Conservation (phyloP, 306 rosid species). For the Fragaria vesca region DNA sequence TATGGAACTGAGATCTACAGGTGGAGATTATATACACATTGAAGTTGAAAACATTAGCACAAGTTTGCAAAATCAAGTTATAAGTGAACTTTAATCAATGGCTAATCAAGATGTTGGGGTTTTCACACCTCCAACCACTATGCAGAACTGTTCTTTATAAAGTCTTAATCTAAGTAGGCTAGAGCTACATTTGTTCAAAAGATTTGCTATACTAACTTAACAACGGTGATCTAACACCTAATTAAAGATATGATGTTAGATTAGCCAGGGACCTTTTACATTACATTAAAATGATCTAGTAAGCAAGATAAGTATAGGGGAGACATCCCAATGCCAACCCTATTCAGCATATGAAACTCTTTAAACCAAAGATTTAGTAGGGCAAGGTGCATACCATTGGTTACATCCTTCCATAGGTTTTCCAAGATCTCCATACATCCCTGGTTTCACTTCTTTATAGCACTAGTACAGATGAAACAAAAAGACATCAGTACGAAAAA, state of each 20-base stretch:
- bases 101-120: neutral
- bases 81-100: neutral
- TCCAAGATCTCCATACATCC: constrained; percentile 84
- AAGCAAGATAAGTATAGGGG: neutral
- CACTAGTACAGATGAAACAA: constrained; percentile 46
- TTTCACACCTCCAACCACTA: neutral
- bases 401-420: constrained; percentile 85
- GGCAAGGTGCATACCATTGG: constrained; percentile 57
- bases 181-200: neutral
- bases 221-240: neutral
- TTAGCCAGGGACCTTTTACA: neutral
- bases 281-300: neutral
- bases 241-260: neutral
- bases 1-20: neutral
- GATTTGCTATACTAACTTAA: neutral
- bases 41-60: neutral
- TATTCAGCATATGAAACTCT: neutral
- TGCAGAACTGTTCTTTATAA: neutral
- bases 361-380: neutral
- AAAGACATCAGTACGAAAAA: neutral
- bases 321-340: neutral
- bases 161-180: neutral
- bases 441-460: constrained; percentile 73
- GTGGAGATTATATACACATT: neutral
- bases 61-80: neutral